Base-by-base conservation (phyloP, 352 stramenopile genomes). In the Globisporangium lucens region DNA sequence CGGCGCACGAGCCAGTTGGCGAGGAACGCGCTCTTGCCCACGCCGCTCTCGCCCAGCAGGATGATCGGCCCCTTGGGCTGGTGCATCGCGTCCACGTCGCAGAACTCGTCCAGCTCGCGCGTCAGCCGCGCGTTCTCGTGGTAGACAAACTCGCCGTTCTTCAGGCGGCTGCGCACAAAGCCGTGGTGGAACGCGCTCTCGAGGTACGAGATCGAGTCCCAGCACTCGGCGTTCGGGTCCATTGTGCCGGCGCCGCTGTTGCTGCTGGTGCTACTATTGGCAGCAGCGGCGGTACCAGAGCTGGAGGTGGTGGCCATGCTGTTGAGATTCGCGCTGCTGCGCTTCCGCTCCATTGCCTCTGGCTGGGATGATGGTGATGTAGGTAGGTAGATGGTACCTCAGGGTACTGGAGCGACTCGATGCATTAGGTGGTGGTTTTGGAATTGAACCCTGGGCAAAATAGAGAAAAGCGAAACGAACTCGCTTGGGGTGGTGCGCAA, bases 61-160 rank as follows among this genome's bases (percentile, higher is more conserved):
- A 95, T 87, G 56, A 95, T 77, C 17, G 85, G 85, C 0, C 82
- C 83, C 57, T 91, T 92, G 17, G 79, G 75, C n/a, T 86, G 82
- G 60, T 91, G 83, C 87, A 95, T 95, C 13, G 75, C 75, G 56
- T 94, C 87, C n/a, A 91, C 85, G 65, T 95, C 85, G 58, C 87
- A 95, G 68, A 90, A 95, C 47, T 93, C 85, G 64, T 94, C 85
- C 7, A 94, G 72, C 61, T 93, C 83, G 27, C 80, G 74, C 4
- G 79, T 83, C 30, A 93, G 63, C 33, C 79, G 79, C 20, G 69
- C 12, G 72, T 91, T 90, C 73, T 92, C 84, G 33, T 82, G 72
- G 68, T 89, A 93, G 51, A 92, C 85, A 70, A 91, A 94, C 61
- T 92, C 81, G 27, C 83, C 77, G 7, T 71, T 82, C 58, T 82